Conservation (phyloP, 495 filamentous ascomycete species). For the Peziza echinospora region DNA sequence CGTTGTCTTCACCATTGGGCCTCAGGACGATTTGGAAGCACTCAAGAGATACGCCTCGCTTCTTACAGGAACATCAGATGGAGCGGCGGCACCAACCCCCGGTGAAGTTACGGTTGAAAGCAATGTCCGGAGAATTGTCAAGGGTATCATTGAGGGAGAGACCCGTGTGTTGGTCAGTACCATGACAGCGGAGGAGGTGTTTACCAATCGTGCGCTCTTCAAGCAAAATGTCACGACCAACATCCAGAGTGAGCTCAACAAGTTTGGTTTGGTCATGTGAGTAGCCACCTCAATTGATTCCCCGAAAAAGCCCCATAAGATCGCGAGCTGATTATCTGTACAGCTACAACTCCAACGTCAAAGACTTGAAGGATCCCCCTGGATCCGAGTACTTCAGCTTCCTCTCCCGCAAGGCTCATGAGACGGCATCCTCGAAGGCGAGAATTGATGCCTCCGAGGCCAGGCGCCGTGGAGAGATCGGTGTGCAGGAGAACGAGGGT, state of each 20-base stretch:
- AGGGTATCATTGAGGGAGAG: slow-evolving; percentile 75
- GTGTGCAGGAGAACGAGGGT: slow-evolving; percentile 55
- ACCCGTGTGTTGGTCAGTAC: slow-evolving; percentile 52
- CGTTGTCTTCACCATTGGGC: slow-evolving; percentile 69
- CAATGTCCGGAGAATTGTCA: slow-evolving; percentile 66
- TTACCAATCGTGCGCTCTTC: slow-evolving; percentile 58
- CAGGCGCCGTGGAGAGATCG: slow-evolving; percentile 53
- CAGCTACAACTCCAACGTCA: slow-evolving; percentile 60
- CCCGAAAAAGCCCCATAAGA: not conserved
- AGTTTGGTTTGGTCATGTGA: slow-evolving; percentile 47
- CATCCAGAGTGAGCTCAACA: slow-evolving; percentile 50
- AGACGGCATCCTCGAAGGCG: slow-evolving; percentile 59
- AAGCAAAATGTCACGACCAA: slow-evolving; percentile 56
- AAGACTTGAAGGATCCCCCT: slow-evolving; percentile 60
- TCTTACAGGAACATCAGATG: slow-evolving; percentile 31
- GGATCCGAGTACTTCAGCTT: slow-evolving; percentile 58
- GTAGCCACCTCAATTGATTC: slow-evolving; percentile 1
- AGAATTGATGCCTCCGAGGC: slow-evolving; percentile 65
- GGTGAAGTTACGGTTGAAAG: slow-evolving; percentile 22
- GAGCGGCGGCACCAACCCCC: slow-evolving; percentile 15
- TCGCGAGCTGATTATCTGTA: not conserved
- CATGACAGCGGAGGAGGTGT: slow-evolving; percentile 79
- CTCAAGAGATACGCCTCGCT: slow-evolving; percentile 60
- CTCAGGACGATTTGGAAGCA: slow-evolving; percentile 32
- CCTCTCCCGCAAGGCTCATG: slow-evolving; percentile 58